These are phyloP conservation scores for Aspergillus sclerotialis DNA, from an alignment of 2,329 filamentous ascomycete genomes.

Conservation along the genomic window DNA sequence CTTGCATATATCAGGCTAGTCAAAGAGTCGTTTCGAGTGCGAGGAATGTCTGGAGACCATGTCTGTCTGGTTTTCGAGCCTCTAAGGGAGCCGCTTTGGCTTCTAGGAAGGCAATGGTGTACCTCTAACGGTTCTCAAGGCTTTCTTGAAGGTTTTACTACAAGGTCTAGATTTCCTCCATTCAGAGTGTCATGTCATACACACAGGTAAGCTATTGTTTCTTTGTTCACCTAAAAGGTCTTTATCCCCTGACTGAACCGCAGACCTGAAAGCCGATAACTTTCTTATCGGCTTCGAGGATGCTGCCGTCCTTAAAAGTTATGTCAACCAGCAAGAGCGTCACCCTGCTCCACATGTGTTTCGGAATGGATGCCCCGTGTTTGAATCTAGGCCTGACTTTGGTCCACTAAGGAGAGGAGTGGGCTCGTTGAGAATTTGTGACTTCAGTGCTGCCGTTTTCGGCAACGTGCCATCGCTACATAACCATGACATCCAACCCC, in stretches of 20 bases:
- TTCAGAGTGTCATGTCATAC: conserved; percentile 32
- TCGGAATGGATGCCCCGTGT: conserved; percentile 16
- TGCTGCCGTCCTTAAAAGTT: conserved; percentile 14
- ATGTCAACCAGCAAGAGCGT: conserved; percentile 15
- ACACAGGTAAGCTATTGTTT: conserved; percentile 24
- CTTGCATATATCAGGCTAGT: conserved; percentile 14
- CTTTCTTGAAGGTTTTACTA: conserved; percentile 26
- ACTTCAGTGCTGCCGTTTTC: conserved; percentile 23
- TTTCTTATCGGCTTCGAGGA: conserved; percentile 26
- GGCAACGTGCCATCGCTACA: conserved; percentile 19
- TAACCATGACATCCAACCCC: conserved; percentile 39
- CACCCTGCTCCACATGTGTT: conserved; percentile 15
- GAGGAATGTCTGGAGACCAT: conserved; percentile 20
- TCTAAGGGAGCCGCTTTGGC: conserved; percentile 29
- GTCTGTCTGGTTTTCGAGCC: conserved; percentile 31
- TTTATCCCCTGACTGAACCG: conserved; percentile 3
- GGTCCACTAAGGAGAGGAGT: conserved; percentile 14
- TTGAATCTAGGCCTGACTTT: conserved; percentile 20
- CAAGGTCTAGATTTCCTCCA: conserved; percentile 35
- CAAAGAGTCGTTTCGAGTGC: conserved; percentile 21
- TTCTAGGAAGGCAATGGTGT: conserved; percentile 19
- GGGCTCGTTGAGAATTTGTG: conserved; percentile 17
- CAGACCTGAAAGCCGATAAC: conserved; percentile 36
- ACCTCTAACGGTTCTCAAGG: conserved; percentile 19
- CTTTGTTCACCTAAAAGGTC: not conserved